These are phyloP conservation scores for Saccharomyces uvarum DNA, from an alignment of 1,139 yeast species.

Conservation along the genomic window DNA sequence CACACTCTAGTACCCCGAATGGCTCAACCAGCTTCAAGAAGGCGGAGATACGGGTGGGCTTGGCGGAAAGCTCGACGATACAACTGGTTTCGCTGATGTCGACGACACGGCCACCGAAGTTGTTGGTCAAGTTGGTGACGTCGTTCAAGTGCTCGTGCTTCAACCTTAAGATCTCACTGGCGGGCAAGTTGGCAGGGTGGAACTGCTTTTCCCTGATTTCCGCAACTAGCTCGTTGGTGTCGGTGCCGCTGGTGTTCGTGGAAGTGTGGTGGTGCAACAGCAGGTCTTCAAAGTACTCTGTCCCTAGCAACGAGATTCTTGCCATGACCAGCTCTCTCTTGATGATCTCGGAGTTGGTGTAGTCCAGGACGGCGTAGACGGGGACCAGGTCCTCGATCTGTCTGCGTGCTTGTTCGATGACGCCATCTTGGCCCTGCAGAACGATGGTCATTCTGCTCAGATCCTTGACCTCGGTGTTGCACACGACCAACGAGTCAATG, in stretches of 20 bases:
- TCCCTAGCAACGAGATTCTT: conserved; percentile 86
- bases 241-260: conserved; percentile 19
- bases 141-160: conserved; percentile 85
- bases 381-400: conserved; percentile 97
- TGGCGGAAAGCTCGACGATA: conserved; percentile 87
- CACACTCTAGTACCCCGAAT: conserved; percentile 90
- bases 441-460: conserved; percentile 95
- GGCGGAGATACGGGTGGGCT: conserved; percentile 81
- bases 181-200: conserved; percentile 87
- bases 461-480: conserved; percentile 93
- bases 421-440: conserved; percentile 88
- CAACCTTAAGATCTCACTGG: conserved; percentile 89
- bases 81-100: conserved; percentile 92
- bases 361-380: conserved; percentile 94
- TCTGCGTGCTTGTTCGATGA: conserved; percentile 96
- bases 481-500: conserved; percentile 92
- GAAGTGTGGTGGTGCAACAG: conserved; percentile 70
- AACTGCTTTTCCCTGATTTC: conserved; percentile 39
- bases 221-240: conserved; percentile 28
- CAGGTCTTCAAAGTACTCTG: conserved; percentile 93
- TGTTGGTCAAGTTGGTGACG: conserved; percentile 68
- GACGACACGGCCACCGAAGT: conserved; percentile 88
- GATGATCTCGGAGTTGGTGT: conserved; percentile 82
- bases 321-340: conserved; percentile 85
- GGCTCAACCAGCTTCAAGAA: conserved; percentile 87